Evolutionary conservation across 2,329 filamentous ascomycete species (phyloP), one percentile per base, ranked within the genome.

Genomic region (Aspergillus sp.): DNA sequence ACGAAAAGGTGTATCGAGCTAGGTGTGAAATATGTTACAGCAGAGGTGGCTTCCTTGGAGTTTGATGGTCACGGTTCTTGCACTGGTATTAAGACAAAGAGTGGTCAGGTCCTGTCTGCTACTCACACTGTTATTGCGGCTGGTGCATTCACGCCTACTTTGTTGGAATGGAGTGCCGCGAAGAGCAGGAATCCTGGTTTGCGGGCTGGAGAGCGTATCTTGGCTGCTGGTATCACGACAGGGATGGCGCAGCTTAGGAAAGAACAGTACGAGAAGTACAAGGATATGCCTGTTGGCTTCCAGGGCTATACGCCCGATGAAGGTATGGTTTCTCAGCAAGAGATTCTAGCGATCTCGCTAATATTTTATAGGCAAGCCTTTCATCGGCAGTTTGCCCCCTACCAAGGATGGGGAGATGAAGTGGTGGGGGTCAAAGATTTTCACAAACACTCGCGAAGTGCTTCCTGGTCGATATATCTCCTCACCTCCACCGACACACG

Each of bases 391-490:
- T 37, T 62, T 83, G 11, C 79, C 79, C 5, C 78, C 76, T 0
- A 81, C 76, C 2, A 66, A 50, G 34, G 57, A 59, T 30, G 40
- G 53, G 39, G 56, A 59, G 46, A 65, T 81, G 46, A 82, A 83
- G 57, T 82, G 77, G 75, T 83, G 79, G 79, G 79, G 78, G 11
- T 72, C 76, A 42, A 76, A 70, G 43, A 81, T 82, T 48, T 82
- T 83, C 63, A 73, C 63, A 40, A 82, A 82, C 61, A 77, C 72
- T 0, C 66, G 65, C 11, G 73, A 78, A 46, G 68, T 77, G 6
- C 50, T 76, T 34, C 75, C 79, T 1, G 78, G 79, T 1, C 73
- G 72, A 5, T 62, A 66, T 38, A 62, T 84, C 39, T 85, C 81
- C 3, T 72, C 72, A 12, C 81, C 81, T 1, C 19, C 33, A 13